A percentile compares a stretch with the other conserved stretches of the same genome.
These are phyloP conservation scores for Orbilia quercus DNA, from an alignment of 2,329 filamentous ascomycete species.

Conservation along the genomic window DNA sequence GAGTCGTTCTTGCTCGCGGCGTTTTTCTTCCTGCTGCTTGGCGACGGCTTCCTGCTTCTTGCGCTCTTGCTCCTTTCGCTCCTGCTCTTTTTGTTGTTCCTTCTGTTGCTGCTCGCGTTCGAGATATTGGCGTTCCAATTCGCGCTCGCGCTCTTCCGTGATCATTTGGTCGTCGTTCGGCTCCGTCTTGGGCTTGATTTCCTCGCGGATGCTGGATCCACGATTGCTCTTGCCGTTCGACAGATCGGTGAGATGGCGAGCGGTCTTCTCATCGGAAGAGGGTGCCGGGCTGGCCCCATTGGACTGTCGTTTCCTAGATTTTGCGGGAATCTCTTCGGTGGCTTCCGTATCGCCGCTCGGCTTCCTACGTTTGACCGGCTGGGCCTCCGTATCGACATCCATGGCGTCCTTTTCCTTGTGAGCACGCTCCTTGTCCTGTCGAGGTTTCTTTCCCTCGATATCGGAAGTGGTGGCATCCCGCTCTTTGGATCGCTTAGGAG, in stretches of 20 bases:
- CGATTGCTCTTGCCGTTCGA: conserved; percentile 52
- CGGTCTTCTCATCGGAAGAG: conserved; percentile 35
- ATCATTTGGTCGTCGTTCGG: conserved; percentile 40
- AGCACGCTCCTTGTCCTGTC: conserved; percentile 30
- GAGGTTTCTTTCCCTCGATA: conserved; percentile 46
- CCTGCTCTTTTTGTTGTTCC: conserved; percentile 36
- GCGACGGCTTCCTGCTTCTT: conserved; percentile 36
- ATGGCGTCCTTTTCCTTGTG: conserved; percentile 48
- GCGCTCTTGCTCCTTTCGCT: conserved; percentile 35
- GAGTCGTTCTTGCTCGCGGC: conserved; percentile 40
- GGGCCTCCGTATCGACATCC: conserved; percentile 50
- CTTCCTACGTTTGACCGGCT: conserved; percentile 32
- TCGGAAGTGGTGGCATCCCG: conserved; percentile 40
- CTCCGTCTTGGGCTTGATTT: conserved; percentile 39
- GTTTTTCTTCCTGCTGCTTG: conserved; percentile 30
- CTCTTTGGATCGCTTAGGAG: conserved; percentile 39
- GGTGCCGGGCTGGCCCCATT: conserved; percentile 42
- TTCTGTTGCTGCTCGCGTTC: conserved; percentile 42
- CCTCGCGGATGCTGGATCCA: conserved; percentile 40
- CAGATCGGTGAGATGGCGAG: conserved; percentile 43
- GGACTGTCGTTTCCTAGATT: conserved; percentile 42
- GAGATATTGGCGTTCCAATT: conserved; percentile 42
- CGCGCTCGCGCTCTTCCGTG: conserved; percentile 41
- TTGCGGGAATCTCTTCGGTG: conserved; percentile 26
- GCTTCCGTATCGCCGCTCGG: conserved; percentile 28